These are phyloP conservation scores for Alternaria rosae DNA, from an alignment of 2,329 filamentous ascomycete genomes.

Conservation along the genomic window DNA sequence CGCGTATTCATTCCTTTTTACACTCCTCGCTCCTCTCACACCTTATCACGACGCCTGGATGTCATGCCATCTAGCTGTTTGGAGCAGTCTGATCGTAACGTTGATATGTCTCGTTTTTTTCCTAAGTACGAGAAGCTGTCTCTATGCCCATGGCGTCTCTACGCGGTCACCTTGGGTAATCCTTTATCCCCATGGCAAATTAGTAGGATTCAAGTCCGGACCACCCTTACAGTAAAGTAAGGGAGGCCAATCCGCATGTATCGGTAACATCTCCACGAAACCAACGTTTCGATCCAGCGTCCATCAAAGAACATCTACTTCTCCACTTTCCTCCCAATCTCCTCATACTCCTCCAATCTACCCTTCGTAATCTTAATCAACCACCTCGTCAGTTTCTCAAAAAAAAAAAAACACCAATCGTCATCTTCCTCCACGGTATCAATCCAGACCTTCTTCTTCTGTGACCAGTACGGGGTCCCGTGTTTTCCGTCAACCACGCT, in stretches of 20 bases:
- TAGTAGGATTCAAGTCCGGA: neutral
- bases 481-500: neutral
- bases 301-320: neutral
- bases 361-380: neutral
- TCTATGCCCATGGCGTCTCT: neutral
- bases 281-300: neutral
- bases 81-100: neutral
- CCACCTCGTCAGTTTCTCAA: conserved; percentile 3
- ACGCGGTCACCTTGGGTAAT: neutral
- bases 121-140: neutral
- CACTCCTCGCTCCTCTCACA: neutral
- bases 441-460: neutral
- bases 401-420: conserved; percentile 7
- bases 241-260: neutral
- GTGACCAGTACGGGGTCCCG: neutral
- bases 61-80: neutral
- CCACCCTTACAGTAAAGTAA: neutral
- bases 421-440: conserved; percentile 2
- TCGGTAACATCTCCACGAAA: neutral
- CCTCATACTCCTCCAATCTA: neutral
- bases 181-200: neutral
- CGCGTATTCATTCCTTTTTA: neutral
- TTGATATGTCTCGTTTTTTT: neutral
- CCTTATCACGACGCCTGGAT: neutral
- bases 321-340: neutral